A percentile compares a stretch with the other conserved stretches of the same genome.
Conservation (phyloP, 2,329 filamentous ascomycete species). For the Diplocarpon mali region DNA sequence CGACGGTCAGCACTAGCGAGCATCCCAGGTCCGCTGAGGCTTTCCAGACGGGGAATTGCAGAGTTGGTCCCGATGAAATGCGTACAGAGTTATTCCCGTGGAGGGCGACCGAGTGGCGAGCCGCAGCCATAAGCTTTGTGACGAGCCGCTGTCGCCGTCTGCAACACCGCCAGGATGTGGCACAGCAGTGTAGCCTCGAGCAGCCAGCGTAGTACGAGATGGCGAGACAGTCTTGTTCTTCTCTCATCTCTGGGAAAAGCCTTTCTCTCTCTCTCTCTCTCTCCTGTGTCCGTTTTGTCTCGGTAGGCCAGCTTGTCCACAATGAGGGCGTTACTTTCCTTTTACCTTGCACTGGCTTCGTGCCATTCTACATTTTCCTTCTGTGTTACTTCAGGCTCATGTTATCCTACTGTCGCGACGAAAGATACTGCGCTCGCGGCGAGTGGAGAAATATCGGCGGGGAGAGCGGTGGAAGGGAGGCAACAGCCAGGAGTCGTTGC, state of each 20-base stretch:
- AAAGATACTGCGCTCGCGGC: background rate
- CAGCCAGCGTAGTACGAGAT: background rate
- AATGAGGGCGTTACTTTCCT: slow-evolving; percentile 3
- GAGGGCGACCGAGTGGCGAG: too few relatives aligned
- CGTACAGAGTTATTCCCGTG: too few relatives aligned
- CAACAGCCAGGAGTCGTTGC: slow-evolving; percentile 5
- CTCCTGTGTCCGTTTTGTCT: background rate
- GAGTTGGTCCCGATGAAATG: too few relatives aligned
- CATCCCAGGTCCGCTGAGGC: too few relatives aligned
- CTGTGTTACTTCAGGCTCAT: background rate
- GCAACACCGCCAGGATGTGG: background rate
- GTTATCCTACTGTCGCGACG: background rate
- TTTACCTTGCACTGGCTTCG: slow-evolving; percentile 1
- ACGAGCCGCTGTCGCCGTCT: too few relatives aligned
- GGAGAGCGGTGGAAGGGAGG: slow-evolving; percentile 1
- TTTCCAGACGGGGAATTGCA: too few relatives aligned
- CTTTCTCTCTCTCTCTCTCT: background rate
- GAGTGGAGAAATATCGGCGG: background rate
- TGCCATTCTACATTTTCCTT: background rate
- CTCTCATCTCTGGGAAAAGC: background rate
- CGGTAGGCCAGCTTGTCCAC: background rate
- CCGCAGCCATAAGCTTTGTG: too few relatives aligned
- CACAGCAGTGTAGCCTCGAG: background rate
- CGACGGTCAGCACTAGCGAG: too few relatives aligned
- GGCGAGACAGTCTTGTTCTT: background rate